Evolutionary conservation across 345 rosid species (phyloP).

Genomic region (Moricandia moricandioides): DNA sequence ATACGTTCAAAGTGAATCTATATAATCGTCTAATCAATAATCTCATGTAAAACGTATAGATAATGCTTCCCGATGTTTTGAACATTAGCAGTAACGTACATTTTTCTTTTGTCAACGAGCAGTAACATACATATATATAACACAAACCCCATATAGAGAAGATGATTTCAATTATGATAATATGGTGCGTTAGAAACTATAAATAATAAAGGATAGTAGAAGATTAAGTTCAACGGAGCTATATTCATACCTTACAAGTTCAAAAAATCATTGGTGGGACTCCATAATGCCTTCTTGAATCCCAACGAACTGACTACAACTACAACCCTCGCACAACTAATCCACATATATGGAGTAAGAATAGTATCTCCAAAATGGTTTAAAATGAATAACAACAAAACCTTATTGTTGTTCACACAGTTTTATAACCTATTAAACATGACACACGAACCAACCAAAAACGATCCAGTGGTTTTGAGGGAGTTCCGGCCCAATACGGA

Average conservation of each 20-base stretch:
- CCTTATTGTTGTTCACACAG: neutral
- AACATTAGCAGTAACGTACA: no score
- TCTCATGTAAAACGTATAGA: no score
- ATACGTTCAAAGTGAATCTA: no score
- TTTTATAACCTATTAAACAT: neutral
- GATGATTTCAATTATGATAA: neutral
- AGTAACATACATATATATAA: neutral
- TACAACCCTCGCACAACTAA: neutral
- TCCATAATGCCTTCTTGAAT: constrained; percentile 21
- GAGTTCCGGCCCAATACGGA: no score
- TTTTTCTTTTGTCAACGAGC: no score
- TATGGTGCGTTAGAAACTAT: neutral
- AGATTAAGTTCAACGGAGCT: constrained; percentile 27
- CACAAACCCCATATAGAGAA: neutral
- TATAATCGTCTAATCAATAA: no score
- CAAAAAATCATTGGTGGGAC: constrained; percentile 10
- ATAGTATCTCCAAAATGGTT: neutral
- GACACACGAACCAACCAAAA: no score
- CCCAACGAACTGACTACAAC: constrained; percentile 8
- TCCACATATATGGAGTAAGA: neutral
- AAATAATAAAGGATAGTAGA: neutral
- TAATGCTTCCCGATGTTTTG: no score
- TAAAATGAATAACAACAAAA: constrained; percentile 2
- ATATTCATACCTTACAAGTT: neutral
- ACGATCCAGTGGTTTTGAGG: no score